Conservation (phyloP, 202 grass and related monocot genomes). For the Panicum hallii region DNA sequence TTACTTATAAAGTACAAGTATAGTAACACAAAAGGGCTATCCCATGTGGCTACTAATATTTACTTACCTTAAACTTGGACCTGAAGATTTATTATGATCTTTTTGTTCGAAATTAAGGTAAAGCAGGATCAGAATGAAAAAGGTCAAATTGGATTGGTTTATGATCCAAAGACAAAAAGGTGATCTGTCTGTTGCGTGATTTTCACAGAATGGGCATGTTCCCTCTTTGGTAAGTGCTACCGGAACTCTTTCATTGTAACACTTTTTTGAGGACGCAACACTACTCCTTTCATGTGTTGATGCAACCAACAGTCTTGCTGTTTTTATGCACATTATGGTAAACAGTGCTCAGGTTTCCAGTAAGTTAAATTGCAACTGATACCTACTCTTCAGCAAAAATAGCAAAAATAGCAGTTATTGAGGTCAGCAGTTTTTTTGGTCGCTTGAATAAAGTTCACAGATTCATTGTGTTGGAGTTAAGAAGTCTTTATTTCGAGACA, state of each 20-base stretch:
- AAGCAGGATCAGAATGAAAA: slow-evolving; percentile 8
- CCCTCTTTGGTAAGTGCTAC: slow-evolving; percentile 9
- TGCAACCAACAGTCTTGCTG: slow-evolving; percentile 7
- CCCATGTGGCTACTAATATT: background rate
- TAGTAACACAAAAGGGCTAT: background rate
- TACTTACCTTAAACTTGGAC: background rate
- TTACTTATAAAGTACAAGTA: background rate
- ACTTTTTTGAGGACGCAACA: background rate
- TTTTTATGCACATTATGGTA: slow-evolving; percentile 4
- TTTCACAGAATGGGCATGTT: slow-evolving; percentile 11
- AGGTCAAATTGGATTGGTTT: slow-evolving; percentile 6
- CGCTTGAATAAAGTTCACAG: background rate
- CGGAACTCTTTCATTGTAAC: background rate
- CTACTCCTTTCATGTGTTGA: background rate
- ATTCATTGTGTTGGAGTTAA: slow-evolving; percentile 13
- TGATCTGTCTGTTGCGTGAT: slow-evolving; percentile 8
- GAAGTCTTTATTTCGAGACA: background rate
- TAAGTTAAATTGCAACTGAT: background rate
- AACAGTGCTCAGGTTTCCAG: background rate
- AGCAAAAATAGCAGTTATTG: background rate
- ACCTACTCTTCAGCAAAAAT: background rate
- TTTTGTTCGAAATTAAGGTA: slow-evolving; percentile 21
- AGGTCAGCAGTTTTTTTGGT: background rate
- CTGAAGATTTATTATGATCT: slow-evolving; percentile 8
- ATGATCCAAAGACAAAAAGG: slow-evolving; percentile 24